phyloP scores from a whole-genome alignment of 2,329 filamentous ascomycete species.

The Didymella exigua region DNA sequence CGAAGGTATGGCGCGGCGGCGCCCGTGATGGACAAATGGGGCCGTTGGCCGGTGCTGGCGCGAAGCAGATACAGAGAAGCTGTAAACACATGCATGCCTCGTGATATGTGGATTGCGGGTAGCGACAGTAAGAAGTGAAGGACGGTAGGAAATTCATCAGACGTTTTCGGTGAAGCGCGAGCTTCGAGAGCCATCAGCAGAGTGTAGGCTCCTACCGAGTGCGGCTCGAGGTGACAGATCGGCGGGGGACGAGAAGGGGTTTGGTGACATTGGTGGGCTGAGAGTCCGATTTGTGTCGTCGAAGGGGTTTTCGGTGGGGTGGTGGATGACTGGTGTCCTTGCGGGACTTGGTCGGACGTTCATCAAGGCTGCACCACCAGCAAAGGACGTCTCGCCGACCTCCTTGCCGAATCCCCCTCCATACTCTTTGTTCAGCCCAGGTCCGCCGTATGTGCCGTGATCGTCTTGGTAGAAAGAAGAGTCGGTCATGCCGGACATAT shows the following conservation, averaged over 20 bases:
- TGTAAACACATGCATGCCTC: conserved; percentile 35
- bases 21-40: not conserved
- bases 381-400: conserved; percentile 27
- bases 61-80: conserved; percentile 12
- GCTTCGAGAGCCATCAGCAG: conserved; percentile 53
- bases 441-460: conserved; percentile 49
- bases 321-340: conserved; percentile 64
- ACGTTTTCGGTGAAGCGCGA: conserved; percentile 57
- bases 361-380: conserved; percentile 33
- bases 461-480: conserved; percentile 55
- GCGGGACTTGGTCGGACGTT: conserved; percentile 62
- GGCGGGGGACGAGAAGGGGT: conserved; percentile 42
- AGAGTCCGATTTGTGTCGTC: conserved; percentile 33
- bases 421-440: conserved; percentile 32
- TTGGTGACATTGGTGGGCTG: conserved; percentile 50
- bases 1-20: not conserved
- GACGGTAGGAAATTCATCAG: conserved; percentile 30
- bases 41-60: not conserved
- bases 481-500: conserved; percentile 46
- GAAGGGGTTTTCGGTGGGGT: conserved; percentile 42
- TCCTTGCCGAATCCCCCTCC: conserved; percentile 39
- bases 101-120: conserved; percentile 27
- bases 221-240: conserved; percentile 36
- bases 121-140: conserved; percentile 34
- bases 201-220: conserved; percentile 52